Evolutionary conservation across 2,329 filamentous ascomycete genomes (phyloP).

Genomic region (Ophiocordyceps robertsii): DNA sequence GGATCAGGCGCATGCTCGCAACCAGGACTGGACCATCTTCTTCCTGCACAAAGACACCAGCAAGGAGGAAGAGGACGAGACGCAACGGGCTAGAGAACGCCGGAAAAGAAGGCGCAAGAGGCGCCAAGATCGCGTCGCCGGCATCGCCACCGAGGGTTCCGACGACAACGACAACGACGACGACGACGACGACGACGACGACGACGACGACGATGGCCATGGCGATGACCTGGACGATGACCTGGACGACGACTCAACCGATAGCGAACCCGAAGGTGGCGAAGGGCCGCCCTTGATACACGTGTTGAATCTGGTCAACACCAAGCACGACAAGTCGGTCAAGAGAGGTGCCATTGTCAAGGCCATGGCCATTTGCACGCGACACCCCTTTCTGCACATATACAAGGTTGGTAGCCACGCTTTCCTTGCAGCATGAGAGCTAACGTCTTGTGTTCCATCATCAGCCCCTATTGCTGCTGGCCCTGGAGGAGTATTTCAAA

Average conservation of each 20-base stretch:
- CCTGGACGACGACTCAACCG: constrained; percentile 39
- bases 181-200: constrained; percentile 25
- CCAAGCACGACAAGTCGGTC: constrained; percentile 85
- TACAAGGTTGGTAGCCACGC: constrained; percentile 58
- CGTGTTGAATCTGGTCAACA: constrained; percentile 94
- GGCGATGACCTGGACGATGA: constrained; percentile 36
- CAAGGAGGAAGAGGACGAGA: constrained; percentile 67
- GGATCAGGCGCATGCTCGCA: constrained; percentile 86
- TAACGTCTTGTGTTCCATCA: constrained; percentile 19
- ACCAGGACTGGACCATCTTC: constrained; percentile 98
- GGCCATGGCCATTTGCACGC: constrained; percentile 96
- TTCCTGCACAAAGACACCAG: constrained; percentile 93
- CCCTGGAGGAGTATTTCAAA: constrained; percentile 94
- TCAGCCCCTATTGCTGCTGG: constrained; percentile 75
- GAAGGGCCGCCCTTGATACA: constrained; percentile 92
- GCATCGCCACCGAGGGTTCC: constrained; percentile 30
- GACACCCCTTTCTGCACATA: constrained; percentile 95
- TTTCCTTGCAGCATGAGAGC: constrained; percentile 1
- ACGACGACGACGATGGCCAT: constrained; percentile 37
- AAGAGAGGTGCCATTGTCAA: constrained; percentile 93
- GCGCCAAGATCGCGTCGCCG: constrained; percentile 36
- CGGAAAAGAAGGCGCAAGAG: constrained; percentile 36
- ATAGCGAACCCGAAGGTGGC: constrained; percentile 52
- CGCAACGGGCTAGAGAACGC: constrained; percentile 43
- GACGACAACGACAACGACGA: constrained; percentile 27